Conservation (phyloP, 805 yeast species). For the Suhomyces canberraensis region DNA sequence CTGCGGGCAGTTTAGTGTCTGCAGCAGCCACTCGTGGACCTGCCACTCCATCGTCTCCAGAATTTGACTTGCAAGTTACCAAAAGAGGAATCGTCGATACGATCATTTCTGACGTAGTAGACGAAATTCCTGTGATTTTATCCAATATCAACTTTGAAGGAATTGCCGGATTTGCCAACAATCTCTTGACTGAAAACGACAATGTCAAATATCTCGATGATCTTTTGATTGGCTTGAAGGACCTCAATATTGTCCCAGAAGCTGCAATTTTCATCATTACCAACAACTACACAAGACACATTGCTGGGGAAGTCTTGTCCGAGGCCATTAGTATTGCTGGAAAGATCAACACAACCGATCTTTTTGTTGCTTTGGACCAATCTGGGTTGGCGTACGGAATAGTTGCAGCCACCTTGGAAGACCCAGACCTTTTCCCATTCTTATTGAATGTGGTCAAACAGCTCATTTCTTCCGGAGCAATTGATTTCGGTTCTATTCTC, state of each 20-base stretch:
- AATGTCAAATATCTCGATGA: conserved; percentile 21
- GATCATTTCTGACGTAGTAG: conserved; percentile 8
- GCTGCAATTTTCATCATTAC: conserved; percentile 21
- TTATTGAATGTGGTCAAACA: conserved; percentile 18
- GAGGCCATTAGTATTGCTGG: conserved; percentile 14
- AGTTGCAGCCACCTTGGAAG: conserved; percentile 21
- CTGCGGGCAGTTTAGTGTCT: conserved; percentile 2
- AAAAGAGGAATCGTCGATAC: conserved; percentile 2
- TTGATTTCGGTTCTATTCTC: conserved; percentile 14
- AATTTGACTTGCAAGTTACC: conserved; percentile 8
- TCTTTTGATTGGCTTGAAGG: conserved; percentile 19
- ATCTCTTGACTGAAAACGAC: conserved; percentile 20
- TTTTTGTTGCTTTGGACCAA: conserved; percentile 27
- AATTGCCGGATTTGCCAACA: conserved; percentile 28
- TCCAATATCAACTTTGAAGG: conserved; percentile 17
- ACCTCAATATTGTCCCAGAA: conserved; percentile 22
- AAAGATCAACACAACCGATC: conserved; percentile 19
- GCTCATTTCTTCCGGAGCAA: conserved; percentile 16
- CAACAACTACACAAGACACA: conserved; percentile 19
- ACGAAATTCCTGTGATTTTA: conserved; percentile 14
- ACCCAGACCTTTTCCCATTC: conserved; percentile 23
- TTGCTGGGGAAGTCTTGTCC: conserved; percentile 16
- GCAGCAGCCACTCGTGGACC: conserved; percentile 7
- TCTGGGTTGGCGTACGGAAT: conserved; percentile 28
- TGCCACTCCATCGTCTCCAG: conserved; percentile 9